Base-by-base conservation (phyloP, 495 filamentous ascomycete genomes). In the Penicillium atrosanguineum region DNA sequence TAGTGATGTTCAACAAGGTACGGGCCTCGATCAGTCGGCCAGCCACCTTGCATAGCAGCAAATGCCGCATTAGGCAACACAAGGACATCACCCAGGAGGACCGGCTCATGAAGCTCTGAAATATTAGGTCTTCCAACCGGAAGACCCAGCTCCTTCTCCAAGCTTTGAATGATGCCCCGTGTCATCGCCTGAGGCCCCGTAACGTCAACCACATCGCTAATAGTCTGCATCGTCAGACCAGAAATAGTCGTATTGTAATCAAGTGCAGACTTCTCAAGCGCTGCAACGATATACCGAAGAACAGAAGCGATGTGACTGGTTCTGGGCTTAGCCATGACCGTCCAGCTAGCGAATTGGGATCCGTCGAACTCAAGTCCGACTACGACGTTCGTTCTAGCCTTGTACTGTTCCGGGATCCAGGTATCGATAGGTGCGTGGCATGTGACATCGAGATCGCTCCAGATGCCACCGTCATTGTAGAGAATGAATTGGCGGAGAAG, bases 331-430 rank as follows among this genome's bases (percentile, higher is more conserved):
- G 67, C 55, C 62, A 73, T 64, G 38, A 77, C 48, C 0, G 72
- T 73, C 67, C 71, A 77, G 37, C 68, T 74, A 3, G 66, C 57
- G 23, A 78, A 74, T 28, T 74, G 70, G 11, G 63, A 44, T 8
- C 62, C 57, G 51, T 77, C 73, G 21, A 67, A 69, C 52, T 78
- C 76, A 29, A 74, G 50, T 0, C 76, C 76, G 8, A 79, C 63
- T 1, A 78, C 66, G 1, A 76, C 52, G 18, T 69, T 71, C 5
- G 63, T 50, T 7, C 52, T 42, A 1, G 57, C 47, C n/a, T 46
- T 42, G 38, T 64, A 66, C 19, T 62, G 18, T 1, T 55, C 46
- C 6, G 74, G 74, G 12, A 77, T 56, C 72, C 75, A 79, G 0
- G 64, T 53, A 15, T 59, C 29, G 11, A 79, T 65, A 1, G 72